Evolutionary conservation across 164 flowering plant genomes (phyloP).

Genomic region (Aristolochia fimbriata): DNA sequence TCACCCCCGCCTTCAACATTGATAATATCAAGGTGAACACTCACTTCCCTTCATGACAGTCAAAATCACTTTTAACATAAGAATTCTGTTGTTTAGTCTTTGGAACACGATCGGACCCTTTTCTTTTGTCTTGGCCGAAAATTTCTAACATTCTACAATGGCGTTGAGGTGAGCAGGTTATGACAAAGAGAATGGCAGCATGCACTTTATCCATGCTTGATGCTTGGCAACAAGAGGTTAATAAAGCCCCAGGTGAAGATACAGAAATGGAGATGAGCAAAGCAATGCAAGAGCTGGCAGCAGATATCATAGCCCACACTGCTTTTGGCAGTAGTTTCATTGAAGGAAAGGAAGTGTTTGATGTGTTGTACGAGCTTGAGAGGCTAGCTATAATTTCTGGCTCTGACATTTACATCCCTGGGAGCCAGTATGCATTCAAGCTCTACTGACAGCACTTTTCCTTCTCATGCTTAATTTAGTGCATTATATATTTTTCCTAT

Average conservation of each 20-base stretch:
- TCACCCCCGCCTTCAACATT: constrained; percentile 23
- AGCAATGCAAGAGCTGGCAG: constrained; percentile 17
- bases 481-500: too few species aligned
- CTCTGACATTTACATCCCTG: constrained; percentile 17
- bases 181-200: constrained; percentile 18
- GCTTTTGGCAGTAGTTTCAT: constrained; percentile 27
- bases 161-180: constrained; percentile 6
- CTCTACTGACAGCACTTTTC: background rate
- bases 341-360: constrained; percentile 21
- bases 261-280: constrained; percentile 14
- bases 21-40: constrained; percentile 23
- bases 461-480: too few species aligned
- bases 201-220: constrained; percentile 14
- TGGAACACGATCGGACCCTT: too few species aligned
- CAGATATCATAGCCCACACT: constrained; percentile 27
- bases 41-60: background rate
- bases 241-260: background rate
- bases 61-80: too few species aligned
- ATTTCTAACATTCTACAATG: too few species aligned
- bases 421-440: constrained; percentile 8
- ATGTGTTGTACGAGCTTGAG: constrained; percentile 20
- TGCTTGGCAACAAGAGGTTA: constrained; percentile 15
- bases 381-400: constrained; percentile 2
- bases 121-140: too few species aligned
- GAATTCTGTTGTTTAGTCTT: too few species aligned